Base-by-base conservation (phyloP, 345 rosid species). In the Melastoma malabathricum region DNA sequence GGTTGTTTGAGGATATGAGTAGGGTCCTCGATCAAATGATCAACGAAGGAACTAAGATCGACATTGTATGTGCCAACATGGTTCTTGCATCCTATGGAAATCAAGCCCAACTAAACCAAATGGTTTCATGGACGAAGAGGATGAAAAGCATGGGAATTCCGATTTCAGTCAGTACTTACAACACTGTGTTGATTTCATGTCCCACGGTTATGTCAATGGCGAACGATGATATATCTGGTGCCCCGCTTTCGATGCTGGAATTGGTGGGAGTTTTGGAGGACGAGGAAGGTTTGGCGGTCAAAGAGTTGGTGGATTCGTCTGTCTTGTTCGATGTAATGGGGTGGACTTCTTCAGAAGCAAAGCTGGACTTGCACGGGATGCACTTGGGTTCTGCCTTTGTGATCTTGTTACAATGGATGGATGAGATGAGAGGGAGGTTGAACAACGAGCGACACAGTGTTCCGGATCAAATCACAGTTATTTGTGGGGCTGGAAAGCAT, bases 291-390 rank as follows among this genome's bases (percentile, higher is more conserved):
- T 18, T 57, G 59, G 14, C 83, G 73, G 79, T 86, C 18, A 18
- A 47, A 5, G 79, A 69, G 57, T 59, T 90, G 83, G 66, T 64
- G 48, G 64, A 17, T 44, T 79, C 79, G 2, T 61, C 69, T 0
- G 84, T 83, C 29, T 51, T 90, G 66, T 59, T 67, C 16, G 77
- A 74, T 46, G 75, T 74, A 1, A 72, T 75, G 64, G 71, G 64
- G 60, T 81, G 89, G 89, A 59, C 53, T 51, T 51, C 60, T 2
- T 59, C 43, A 16, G 92, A 83, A 43, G 72, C 61, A 13, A 86
- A 86, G 72, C 41, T 90, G 77, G 94, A 90, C 60, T 72, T 89
- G 59, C 98, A 90, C 63, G 92, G 96, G 29, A 78, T 83, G 92
- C 89, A 86, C 61, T 61, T 69, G 25, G 71, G 77, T 51, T 57